Evolutionary conservation across 2,329 filamentous ascomycete species (phyloP).

Genomic region (Colletotrichum salicis): DNA sequence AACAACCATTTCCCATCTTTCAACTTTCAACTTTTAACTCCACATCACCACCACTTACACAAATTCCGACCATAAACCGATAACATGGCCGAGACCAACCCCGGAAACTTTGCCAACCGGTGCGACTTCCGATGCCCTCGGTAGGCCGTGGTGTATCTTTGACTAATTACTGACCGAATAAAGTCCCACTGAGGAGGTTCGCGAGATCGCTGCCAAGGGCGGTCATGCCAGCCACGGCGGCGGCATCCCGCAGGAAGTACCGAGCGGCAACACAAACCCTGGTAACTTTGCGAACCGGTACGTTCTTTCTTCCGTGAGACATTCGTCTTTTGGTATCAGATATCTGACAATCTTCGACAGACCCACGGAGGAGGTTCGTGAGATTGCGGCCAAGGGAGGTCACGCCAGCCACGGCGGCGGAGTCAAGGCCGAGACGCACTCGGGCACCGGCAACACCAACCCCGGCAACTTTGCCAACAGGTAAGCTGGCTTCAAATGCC

Average conservation of each 20-base stretch:
- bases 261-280: not conserved
- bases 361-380: not conserved
- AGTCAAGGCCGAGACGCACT: not conserved
- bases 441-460: slow-evolving; percentile 16
- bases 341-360: not conserved
- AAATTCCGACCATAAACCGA: not conserved
- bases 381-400: slow-evolving; percentile 46
- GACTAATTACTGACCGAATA: not conserved
- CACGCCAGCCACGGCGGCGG: slow-evolving; percentile 44
- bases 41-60: not conserved
- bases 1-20: not conserved
- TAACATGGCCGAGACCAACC: slow-evolving; percentile 36
- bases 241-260: slow-evolving; percentile 45
- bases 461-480: slow-evolving; percentile 39
- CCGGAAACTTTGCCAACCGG: slow-evolving; percentile 40
- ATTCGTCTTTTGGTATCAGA: not conserved
- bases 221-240: slow-evolving; percentile 50
- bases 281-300: not conserved
- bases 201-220: slow-evolving; percentile 53
- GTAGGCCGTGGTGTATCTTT: not conserved
- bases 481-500: slow-evolving; percentile 13
- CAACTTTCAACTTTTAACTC: not conserved
- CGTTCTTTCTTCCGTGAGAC: not conserved
- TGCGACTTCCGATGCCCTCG: slow-evolving; percentile 41
- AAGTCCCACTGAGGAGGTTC: slow-evolving; percentile 55